phyloP scores from a whole-genome alignment of 306 rosid genomes.

The Fragaria nilgerrensis region DNA sequence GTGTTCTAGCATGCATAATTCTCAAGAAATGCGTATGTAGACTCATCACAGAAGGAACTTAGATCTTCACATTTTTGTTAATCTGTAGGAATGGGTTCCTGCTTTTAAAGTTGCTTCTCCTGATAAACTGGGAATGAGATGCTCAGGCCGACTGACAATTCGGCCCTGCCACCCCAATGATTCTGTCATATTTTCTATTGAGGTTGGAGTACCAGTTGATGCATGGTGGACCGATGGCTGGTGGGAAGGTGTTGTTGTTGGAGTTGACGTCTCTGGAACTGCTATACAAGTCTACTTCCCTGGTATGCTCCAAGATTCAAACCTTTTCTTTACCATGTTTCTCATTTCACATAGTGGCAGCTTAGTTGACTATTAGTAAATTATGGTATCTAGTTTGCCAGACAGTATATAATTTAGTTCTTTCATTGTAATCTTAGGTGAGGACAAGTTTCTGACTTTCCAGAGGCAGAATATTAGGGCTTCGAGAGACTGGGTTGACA shows the following conservation, averaged over 20 bases:
- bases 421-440: slow-evolving; percentile 47
- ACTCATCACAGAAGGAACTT: slow-evolving; percentile 18
- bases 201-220: slow-evolving; percentile 70
- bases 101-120: slow-evolving; percentile 59
- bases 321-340: neutral
- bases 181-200: slow-evolving; percentile 25
- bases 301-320: slow-evolving; percentile 42
- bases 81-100: slow-evolving; percentile 78
- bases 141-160: slow-evolving; percentile 61
- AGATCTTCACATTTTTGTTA: slow-evolving; percentile 16
- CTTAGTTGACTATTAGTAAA: slow-evolving; percentile 23
- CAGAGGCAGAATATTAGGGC: slow-evolving; percentile 47
- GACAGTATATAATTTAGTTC: slow-evolving; percentile 22
- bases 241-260: slow-evolving; percentile 82
- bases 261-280: slow-evolving; percentile 38
- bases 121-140: slow-evolving; percentile 69
- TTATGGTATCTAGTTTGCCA: slow-evolving; percentile 14
- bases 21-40: slow-evolving; percentile 13
- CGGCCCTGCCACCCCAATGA: slow-evolving; percentile 58
- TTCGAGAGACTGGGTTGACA: slow-evolving; percentile 64
- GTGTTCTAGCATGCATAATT: neutral
- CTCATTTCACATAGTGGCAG: slow-evolving; percentile 4
- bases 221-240: slow-evolving; percentile 86
- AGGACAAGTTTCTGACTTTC: slow-evolving; percentile 43
- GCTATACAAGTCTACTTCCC: slow-evolving; percentile 61